These are phyloP conservation scores for Yarrowia sp. DNA, from an alignment of 805 yeast genomes.

Conservation along the genomic window DNA sequence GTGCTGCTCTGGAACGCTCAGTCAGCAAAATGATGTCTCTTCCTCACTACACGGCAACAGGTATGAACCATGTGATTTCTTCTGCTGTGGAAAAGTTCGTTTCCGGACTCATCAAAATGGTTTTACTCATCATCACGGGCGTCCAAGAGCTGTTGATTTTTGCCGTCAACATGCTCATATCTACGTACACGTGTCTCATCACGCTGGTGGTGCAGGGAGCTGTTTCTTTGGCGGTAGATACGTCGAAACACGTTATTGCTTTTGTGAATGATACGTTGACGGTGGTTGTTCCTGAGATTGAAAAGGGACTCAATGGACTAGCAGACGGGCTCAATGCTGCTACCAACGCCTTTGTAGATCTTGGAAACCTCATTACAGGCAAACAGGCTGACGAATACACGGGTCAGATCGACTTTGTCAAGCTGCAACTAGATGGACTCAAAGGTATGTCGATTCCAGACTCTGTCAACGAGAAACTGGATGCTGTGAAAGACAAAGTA, in stretches of 20 bases:
- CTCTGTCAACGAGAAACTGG: slow-evolving; percentile 56
- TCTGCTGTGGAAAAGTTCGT: slow-evolving; percentile 49
- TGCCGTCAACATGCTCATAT: slow-evolving; percentile 67
- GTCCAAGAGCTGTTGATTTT: slow-evolving; percentile 60
- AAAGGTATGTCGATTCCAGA: slow-evolving; percentile 62
- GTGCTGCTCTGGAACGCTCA: slow-evolving; percentile 40
- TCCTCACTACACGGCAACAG: slow-evolving; percentile 40
- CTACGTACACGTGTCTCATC: slow-evolving; percentile 82
- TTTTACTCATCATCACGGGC: slow-evolving; percentile 51
- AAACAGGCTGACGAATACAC: slow-evolving; percentile 34
- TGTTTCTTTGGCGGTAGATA: slow-evolving; percentile 66
- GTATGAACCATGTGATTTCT: slow-evolving; percentile 53
- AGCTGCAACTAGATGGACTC: slow-evolving; percentile 55
- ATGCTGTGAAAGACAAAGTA: slow-evolving; percentile 47
- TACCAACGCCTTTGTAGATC: slow-evolving; percentile 47
- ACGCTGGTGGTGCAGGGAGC: slow-evolving; percentile 71
- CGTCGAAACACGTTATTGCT: slow-evolving; percentile 59
- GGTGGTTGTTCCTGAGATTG: slow-evolving; percentile 55
- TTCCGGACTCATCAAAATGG: slow-evolving; percentile 43
- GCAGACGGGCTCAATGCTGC: slow-evolving; percentile 56
- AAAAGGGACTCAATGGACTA: slow-evolving; percentile 61
- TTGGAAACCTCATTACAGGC: slow-evolving; percentile 54
- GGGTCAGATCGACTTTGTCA: slow-evolving; percentile 47
- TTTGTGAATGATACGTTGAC: slow-evolving; percentile 60
- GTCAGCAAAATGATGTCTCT: not conserved